Conservation (phyloP, 2,329 filamentous ascomycete genomes). For the Xylariaceae sp. region DNA sequence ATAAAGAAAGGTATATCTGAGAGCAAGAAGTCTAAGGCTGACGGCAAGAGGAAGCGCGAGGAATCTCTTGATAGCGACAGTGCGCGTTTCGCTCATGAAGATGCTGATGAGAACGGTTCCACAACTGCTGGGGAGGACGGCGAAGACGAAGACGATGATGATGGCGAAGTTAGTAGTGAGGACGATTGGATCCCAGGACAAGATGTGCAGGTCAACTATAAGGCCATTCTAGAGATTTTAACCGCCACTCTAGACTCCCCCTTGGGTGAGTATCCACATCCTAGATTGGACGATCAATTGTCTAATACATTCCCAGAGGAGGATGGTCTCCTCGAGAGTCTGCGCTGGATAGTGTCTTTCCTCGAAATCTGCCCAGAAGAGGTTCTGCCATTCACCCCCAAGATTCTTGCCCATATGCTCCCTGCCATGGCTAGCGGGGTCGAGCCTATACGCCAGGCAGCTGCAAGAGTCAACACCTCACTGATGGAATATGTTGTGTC, state of each 20-base stretch:
- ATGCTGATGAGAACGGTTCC: constrained; percentile 57
- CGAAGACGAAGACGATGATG: too few species aligned
- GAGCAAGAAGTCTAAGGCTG: constrained; percentile 68
- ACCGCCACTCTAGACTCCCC: constrained; percentile 84
- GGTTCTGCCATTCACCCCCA: constrained; percentile 89
- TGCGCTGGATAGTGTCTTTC: constrained; percentile 94
- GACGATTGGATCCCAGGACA: constrained; percentile 97
- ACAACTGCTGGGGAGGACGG: constrained; percentile 46
- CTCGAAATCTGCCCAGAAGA: constrained; percentile 97
- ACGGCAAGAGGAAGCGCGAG: constrained; percentile 65
- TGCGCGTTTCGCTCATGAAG: constrained; percentile 51
- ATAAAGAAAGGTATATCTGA: constrained; percentile 91
- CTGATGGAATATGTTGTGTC: constrained; percentile 94
- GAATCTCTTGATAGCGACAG: constrained; percentile 66
- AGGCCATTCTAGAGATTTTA: constrained; percentile 85
- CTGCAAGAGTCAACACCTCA: constrained; percentile 82
- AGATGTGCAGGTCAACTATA: constrained; percentile 91
- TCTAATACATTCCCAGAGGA: constrained; percentile 58
- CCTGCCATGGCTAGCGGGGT: constrained; percentile 91
- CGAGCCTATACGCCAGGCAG: constrained; percentile 83
- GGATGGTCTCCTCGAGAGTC: constrained; percentile 82
- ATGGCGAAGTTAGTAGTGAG: constrained; percentile 62
- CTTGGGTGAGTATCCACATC: constrained; percentile 49
- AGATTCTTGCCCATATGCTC: constrained; percentile 84
- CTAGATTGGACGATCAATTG: constrained; percentile 1